Conservation (phyloP, 1,139 yeast species). For the Magnusiomyces clavatus region DNA sequence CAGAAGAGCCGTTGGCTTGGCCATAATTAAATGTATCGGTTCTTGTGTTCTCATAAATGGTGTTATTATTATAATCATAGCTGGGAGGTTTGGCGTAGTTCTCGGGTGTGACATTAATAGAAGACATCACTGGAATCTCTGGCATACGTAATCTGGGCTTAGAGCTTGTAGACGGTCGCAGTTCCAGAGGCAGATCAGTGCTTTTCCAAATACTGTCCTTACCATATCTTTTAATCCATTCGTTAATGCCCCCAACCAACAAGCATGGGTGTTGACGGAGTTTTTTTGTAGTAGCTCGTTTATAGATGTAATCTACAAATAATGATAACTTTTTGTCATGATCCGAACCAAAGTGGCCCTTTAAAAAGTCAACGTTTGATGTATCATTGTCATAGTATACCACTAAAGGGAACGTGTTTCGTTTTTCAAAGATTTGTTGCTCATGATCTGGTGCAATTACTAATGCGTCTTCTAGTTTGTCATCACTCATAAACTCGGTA, state of each 20-base stretch:
- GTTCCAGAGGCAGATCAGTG: not conserved
- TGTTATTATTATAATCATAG: too few species aligned
- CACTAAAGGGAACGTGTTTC: conserved; percentile 51
- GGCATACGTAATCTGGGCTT: too few species aligned
- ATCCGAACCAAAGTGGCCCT: conserved; percentile 17
- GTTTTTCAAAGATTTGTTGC: conserved; percentile 41
- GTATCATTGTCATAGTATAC: conserved; percentile 48
- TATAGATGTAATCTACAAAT: conserved; percentile 27
- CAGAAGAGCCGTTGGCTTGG: too few species aligned
- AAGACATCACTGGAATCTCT: too few species aligned
- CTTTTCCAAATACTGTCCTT: conserved; percentile 14
- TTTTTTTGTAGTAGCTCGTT: conserved; percentile 38
- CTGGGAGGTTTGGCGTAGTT: not conserved
- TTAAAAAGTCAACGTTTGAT: conserved; percentile 17
- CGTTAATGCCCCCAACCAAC: conserved; percentile 45
- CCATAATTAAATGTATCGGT: too few species aligned
- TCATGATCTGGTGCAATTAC: conserved; percentile 49
- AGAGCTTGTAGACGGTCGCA: not conserved
- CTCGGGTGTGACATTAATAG: too few species aligned
- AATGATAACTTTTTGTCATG: conserved; percentile 18
- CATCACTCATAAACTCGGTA: conserved; percentile 42
- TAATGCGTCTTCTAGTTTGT: conserved; percentile 52
- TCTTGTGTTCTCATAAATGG: too few species aligned
- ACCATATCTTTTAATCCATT: conserved; percentile 35
- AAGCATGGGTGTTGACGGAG: conserved; percentile 47